These are phyloP conservation scores for Talaromyces sp. DNA, from an alignment of 2,329 filamentous ascomycete genomes.

Conservation along the genomic window DNA sequence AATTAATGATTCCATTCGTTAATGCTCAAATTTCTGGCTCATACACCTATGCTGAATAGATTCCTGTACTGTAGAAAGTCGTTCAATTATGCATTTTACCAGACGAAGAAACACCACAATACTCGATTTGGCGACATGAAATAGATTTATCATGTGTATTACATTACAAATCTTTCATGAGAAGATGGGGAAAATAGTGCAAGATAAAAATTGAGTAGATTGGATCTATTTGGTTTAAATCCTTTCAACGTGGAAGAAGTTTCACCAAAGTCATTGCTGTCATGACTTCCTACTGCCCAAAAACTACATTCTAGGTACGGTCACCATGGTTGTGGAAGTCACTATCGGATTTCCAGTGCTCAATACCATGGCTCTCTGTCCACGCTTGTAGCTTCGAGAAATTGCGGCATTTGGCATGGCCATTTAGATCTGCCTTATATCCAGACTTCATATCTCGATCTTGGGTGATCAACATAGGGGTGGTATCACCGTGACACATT, in stretches of 20 bases:
- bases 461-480: conserved; percentile 8
- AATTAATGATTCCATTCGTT: not conserved
- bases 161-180: not conserved
- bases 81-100: not conserved
- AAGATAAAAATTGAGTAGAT: not conserved
- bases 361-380: conserved; percentile 4
- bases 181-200: not conserved
- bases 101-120: not conserved
- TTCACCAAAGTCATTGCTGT: not conserved
- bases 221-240: not conserved
- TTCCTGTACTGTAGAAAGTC: too few species aligned
- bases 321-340: conserved; percentile 1
- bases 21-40: not conserved
- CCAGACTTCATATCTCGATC: conserved; percentile 5
- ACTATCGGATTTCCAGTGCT: conserved; percentile 2
- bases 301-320: not conserved
- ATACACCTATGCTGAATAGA: not conserved
- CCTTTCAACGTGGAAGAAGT: not conserved
- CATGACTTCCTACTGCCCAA: not conserved
- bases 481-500: conserved; percentile 2
- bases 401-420: conserved; percentile 12
- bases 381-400: conserved; percentile 2
- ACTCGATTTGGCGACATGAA: not conserved
- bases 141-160: not conserved
- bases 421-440: conserved; percentile 4